A percentile compares a stretch with the other conserved stretches of the same genome.
Evolutionary conservation across 305 asterid species (phyloP).

Genomic region (Ajuga reptans): DNA sequence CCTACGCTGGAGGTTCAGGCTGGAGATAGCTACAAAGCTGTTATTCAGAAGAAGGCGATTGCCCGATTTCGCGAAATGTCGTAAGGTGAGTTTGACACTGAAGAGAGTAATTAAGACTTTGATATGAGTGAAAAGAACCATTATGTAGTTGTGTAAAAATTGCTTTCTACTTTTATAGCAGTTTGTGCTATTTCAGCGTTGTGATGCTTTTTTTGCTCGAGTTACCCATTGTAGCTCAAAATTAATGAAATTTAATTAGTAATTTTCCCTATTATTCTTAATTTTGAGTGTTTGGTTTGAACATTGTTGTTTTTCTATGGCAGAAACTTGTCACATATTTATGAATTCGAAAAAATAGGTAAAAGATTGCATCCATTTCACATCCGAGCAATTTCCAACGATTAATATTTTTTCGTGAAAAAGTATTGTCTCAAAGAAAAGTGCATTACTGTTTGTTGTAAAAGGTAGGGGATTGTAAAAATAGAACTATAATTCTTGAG

Average conservation of each 20-base stretch:
- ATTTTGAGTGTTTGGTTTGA: neutral
- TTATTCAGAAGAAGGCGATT: conserved; percentile 94
- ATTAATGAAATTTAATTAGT: conserved; percentile 3
- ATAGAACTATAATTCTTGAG: too few species aligned
- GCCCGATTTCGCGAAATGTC: conserved; percentile 97
- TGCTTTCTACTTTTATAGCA: neutral
- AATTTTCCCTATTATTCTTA: neutral
- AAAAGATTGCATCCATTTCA: too few species aligned
- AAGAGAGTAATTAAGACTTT: neutral
- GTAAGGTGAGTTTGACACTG: conserved; percentile 21
- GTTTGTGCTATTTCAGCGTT: neutral
- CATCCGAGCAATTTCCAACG: too few species aligned
- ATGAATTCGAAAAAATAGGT: too few species aligned
- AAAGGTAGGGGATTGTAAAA: too few species aligned
- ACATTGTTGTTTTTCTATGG: too few species aligned
- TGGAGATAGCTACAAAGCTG: conserved; percentile 93
- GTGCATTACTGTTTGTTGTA: too few species aligned
- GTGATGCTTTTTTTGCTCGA: neutral
- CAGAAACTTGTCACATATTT: too few species aligned
- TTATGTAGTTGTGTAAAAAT: conserved; percentile 1
- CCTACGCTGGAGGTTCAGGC: conserved; percentile 87
- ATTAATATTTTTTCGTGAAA: too few species aligned
- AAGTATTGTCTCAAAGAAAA: too few species aligned
- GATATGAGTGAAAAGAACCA: neutral
- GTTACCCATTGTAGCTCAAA: conserved; percentile 11